Conservation (phyloP, 129 eudicot genomes). For the Flaveria bidentis region DNA sequence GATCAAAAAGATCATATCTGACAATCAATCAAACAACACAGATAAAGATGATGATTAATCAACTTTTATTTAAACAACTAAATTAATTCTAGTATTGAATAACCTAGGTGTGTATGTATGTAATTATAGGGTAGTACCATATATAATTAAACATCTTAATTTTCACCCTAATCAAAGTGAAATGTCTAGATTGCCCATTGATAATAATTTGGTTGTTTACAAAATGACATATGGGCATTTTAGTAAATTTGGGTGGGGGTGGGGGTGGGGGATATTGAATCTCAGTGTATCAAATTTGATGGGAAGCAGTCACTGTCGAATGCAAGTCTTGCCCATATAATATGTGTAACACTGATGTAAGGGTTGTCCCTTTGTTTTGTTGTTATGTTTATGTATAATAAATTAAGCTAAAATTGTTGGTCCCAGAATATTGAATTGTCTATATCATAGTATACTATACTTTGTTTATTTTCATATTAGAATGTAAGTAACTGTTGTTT, state of each 20-base stretch:
- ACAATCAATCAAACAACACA: constrained; percentile 44
- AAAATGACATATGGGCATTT: constrained; percentile 29
- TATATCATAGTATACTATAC: constrained; percentile 9
- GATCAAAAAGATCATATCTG: constrained; percentile 68
- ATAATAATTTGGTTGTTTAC: constrained; percentile 17
- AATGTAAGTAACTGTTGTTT: constrained; percentile 3
- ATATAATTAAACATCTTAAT: constrained; percentile 26
- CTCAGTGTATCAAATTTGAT: constrained; percentile 40
- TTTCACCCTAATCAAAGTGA: constrained; percentile 3
- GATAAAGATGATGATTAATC: constrained; percentile 36
- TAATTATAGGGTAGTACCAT: constrained; percentile 1
- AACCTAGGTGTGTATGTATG: constrained; percentile 3
- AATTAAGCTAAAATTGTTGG: constrained; percentile 39
- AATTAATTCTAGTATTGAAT: constrained; percentile 4
- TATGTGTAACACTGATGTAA: constrained; percentile 19
- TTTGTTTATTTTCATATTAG: constrained; percentile 8
- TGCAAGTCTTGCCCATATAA: constrained; percentile 23
- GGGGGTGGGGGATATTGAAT: constrained; percentile 40
- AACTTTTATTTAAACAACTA: background rate
- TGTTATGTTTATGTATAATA: constrained; percentile 32
- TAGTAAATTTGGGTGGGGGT: constrained; percentile 17
- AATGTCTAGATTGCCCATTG: constrained; percentile 28
- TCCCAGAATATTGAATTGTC: constrained; percentile 28
- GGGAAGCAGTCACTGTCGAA: constrained; percentile 38
- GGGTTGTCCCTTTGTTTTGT: constrained; percentile 25